Evolutionary conservation across 2,329 filamentous ascomycete species (phyloP), one percentile per base, ranked within the genome.

Genomic region (Mariannaea sp.): DNA sequence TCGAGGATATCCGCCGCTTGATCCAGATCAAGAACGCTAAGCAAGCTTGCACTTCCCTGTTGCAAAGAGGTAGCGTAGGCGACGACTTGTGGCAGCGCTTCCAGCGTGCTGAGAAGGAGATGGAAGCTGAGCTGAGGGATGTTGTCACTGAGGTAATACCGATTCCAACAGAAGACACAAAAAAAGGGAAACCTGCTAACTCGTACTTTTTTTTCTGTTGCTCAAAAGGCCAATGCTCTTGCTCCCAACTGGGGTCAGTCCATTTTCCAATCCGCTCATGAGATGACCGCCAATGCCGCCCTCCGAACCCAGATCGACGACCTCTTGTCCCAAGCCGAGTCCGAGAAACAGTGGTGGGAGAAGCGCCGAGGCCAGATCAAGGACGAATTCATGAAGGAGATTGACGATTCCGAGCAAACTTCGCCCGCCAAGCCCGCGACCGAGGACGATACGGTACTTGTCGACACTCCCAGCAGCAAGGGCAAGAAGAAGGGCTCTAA

Each of bases 231-330:
- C 66, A 97, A 97, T 71, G 92, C 89, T 16, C 88, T 97, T 59
- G 81, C 85, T 1, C 87, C 90, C 42, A 87, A 88, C 72, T 99
- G 94, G 94, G 94, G 94, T 57, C 87, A 94, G 70, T 85, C 84
- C 51, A 97, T 99, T 71, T 99, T 99, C 82, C 94, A 99, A 74
- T 92, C 90, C 39, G 94, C 94, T 49, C 96, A 96, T 74, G 94
- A 99, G 74, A 97, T 99, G 74, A 86, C 89, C 54, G 88, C 91
- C 68, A 97, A 97, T 75, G 82, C 84, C 35, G 76, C 86, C 40
- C 82, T 96, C 67, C 89, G 91, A 61, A 80, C 87, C 60, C 83
- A 87, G 43, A 80, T 96, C 16, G 82, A 86, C 40, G 88, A 92
- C 58, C 85, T 96, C 53, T 86, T 92, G 65, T 76, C 79, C 22